A percentile compares a stretch with the other conserved stretches of the same genome.
Evolutionary conservation across 495 filamentous ascomycete species (phyloP).

Genomic region (Penicillium goetzii): DNA sequence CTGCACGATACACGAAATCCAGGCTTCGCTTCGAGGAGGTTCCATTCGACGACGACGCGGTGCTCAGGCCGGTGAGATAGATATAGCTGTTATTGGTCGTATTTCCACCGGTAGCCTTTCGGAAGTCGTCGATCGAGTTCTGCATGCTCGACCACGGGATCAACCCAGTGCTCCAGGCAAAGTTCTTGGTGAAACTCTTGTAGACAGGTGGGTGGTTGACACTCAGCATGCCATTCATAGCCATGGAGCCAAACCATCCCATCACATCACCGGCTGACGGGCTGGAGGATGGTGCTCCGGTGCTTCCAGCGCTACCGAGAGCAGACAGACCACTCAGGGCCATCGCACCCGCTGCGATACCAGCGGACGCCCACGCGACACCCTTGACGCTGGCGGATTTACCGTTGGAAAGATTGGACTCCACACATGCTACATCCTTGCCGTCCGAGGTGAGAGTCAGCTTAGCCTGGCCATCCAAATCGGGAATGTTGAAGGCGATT

Average conservation of each 20-base stretch:
- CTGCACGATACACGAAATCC: slow-evolving; percentile 45
- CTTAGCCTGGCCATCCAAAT: slow-evolving; percentile 86
- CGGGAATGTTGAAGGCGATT: slow-evolving; percentile 89
- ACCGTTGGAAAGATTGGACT: slow-evolving; percentile 82
- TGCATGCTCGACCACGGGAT: slow-evolving; percentile 83
- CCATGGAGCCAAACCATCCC: slow-evolving; percentile 89
- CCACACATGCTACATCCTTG: slow-evolving; percentile 76
- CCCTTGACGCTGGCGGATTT: slow-evolving; percentile 75
- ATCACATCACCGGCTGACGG: slow-evolving; percentile 88
- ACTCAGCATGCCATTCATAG: slow-evolving; percentile 94
- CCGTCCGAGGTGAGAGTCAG: slow-evolving; percentile 69
- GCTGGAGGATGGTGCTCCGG: slow-evolving; percentile 69
- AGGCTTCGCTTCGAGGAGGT: slow-evolving; percentile 54
- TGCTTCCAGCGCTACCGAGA: slow-evolving; percentile 62
- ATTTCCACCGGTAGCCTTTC: slow-evolving; percentile 80
- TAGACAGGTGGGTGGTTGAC: slow-evolving; percentile 87
- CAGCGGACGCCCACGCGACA: slow-evolving; percentile 82
- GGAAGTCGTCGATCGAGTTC: slow-evolving; percentile 82
- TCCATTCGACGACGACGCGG: slow-evolving; percentile 43
- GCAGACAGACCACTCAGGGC: slow-evolving; percentile 75
- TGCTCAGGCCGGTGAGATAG: slow-evolving; percentile 66
- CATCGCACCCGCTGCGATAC: slow-evolving; percentile 84
- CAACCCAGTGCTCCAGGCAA: slow-evolving; percentile 87
- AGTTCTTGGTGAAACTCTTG: slow-evolving; percentile 86
- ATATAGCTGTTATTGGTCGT: slow-evolving; percentile 76